Percentiles rank a stretch among this genome's conserved stretches.
These are phyloP conservation scores for Lasiodiplodia citricola DNA, from an alignment of 2,329 filamentous ascomycete species.

Conservation along the genomic window DNA sequence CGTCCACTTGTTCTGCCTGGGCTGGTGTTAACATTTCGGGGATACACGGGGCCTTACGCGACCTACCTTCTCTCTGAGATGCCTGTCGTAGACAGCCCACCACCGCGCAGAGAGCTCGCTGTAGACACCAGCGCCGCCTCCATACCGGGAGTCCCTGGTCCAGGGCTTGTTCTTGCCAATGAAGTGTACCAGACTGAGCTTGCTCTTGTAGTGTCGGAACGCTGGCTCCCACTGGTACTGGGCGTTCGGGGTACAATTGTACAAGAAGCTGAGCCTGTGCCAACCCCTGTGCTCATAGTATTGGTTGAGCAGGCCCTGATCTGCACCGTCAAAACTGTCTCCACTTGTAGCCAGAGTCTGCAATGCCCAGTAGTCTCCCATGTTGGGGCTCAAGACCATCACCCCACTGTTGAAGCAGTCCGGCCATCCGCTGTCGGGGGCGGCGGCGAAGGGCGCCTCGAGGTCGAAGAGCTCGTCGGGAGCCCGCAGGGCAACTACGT, in stretches of 20 bases:
- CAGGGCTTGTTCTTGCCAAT: slow-evolving; percentile 93
- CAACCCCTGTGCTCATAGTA: slow-evolving; percentile 79
- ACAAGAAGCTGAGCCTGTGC: slow-evolving; percentile 90
- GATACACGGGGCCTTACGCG: background rate
- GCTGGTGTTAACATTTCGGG: background rate
- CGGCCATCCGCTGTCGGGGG: slow-evolving; percentile 96
- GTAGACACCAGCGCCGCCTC: slow-evolving; percentile 67
- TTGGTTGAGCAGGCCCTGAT: slow-evolving; percentile 94
- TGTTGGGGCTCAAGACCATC: slow-evolving; percentile 86
- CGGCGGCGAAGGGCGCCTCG: slow-evolving; percentile 68
- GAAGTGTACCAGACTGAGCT: slow-evolving; percentile 91
- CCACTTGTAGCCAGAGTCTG: slow-evolving; percentile 82
- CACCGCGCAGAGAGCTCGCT: slow-evolving; percentile 84
- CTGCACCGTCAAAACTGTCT: slow-evolving; percentile 94
- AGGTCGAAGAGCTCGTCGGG: slow-evolving; percentile 89
- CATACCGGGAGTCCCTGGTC: slow-evolving; percentile 52
- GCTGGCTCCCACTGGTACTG: slow-evolving; percentile 98
- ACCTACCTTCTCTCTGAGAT: slow-evolving; percentile 62
- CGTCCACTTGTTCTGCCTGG: slow-evolving; percentile 14
- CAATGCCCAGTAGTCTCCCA: slow-evolving; percentile 87
- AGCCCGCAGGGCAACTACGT: slow-evolving; percentile 87
- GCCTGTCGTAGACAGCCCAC: slow-evolving; percentile 93
- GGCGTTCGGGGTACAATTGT: slow-evolving; percentile 95
- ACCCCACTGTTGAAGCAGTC: slow-evolving; percentile 98
- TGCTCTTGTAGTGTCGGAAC: slow-evolving; percentile 89